Evolutionary conservation across 2,329 filamentous ascomycete species (phyloP), one percentile per base, ranked within the genome.

Genomic region (Hypoxylon sp.): DNA sequence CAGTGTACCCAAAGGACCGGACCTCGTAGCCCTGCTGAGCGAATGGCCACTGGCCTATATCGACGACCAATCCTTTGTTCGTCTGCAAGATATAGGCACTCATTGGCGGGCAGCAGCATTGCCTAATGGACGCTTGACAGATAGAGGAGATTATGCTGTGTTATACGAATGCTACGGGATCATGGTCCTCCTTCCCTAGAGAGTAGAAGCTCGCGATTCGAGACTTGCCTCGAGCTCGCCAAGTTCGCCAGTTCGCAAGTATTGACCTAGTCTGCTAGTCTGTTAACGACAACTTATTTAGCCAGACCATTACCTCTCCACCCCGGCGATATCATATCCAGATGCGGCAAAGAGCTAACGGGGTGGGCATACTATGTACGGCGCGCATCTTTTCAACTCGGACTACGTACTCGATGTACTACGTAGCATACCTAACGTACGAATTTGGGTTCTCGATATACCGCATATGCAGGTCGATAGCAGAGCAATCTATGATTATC

Each of bases 401-500:
- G 62, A 28, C 47, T 46, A 65, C 52, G 56, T 62, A 61, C 59
- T 65, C 47, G 41, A 65, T 49, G 56, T 62, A 61, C 59, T 65
- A 62, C 58, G 59, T 64, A 57, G 50, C 57, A 56, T 63, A 59
- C 59, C 34, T 61, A 49, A 19, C 13, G 55, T 57, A 65, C 56
- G 59, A 51, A 64, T 69, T 63, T 68, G 65, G 64, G 44, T 65
- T 63, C 55, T 66, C 44, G 46, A 62, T 65, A 64, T 65, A 59
- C 61, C 59, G 61, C 65, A 68, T 62, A 69, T 70, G 68, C 68
- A 68, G 37, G 55, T 61, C 58, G 43, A 68, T 56, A 59, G 59
- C 56, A 68, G 57, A 65, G 66, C 68, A 69, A 69, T 66, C 67
- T 68, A 68, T 70, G 68, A 68, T 70, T 70, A 67, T 68, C 66